These are phyloP conservation scores for Silene noctiflora DNA, from an alignment of 179 eudicot species.

Conservation along the genomic window DNA sequence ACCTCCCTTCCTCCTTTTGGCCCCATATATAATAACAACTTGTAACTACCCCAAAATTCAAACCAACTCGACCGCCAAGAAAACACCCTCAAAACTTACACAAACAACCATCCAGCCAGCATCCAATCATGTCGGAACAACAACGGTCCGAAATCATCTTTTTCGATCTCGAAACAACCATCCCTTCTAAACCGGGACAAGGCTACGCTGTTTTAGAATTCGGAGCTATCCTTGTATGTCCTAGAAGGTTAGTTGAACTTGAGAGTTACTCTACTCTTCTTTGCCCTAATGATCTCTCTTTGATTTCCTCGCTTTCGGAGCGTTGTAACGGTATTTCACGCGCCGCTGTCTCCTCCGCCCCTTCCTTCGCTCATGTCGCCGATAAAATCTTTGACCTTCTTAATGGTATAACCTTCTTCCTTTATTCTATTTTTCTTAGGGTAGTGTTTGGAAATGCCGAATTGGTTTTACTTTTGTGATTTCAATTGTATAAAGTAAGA, in stretches of 20 bases:
- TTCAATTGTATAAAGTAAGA: no score
- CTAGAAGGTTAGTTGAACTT: conserved; percentile 75
- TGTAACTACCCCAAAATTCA: neutral
- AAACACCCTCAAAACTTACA: neutral
- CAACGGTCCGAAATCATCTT: conserved; percentile 63
- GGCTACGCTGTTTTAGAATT: conserved; percentile 65
- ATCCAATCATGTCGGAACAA: conserved; percentile 25
- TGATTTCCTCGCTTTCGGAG: conserved; percentile 43
- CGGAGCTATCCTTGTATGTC: conserved; percentile 90
- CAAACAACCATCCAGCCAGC: neutral
- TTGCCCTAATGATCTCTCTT: conserved; percentile 53
- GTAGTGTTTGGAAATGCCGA: no score
- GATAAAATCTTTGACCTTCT: conserved; percentile 74
- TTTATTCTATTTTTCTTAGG: neutral
- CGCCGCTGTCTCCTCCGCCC: conserved; percentile 62
- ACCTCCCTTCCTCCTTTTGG: conserved; percentile 10
- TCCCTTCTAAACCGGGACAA: conserved; percentile 66
- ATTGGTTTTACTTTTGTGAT: no score
- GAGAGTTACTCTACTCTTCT: conserved; percentile 73
- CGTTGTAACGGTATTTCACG: conserved; percentile 72
- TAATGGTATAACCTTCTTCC: conserved; percentile 41
- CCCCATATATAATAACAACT: neutral
- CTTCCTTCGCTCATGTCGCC: conserved; percentile 57
- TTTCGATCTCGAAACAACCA: conserved; percentile 87
- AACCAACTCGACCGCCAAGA: conserved; percentile 16